These are phyloP conservation scores for Candida pseudoviswanathii DNA, from an alignment of 1,139 yeast species.

Conservation along the genomic window DNA sequence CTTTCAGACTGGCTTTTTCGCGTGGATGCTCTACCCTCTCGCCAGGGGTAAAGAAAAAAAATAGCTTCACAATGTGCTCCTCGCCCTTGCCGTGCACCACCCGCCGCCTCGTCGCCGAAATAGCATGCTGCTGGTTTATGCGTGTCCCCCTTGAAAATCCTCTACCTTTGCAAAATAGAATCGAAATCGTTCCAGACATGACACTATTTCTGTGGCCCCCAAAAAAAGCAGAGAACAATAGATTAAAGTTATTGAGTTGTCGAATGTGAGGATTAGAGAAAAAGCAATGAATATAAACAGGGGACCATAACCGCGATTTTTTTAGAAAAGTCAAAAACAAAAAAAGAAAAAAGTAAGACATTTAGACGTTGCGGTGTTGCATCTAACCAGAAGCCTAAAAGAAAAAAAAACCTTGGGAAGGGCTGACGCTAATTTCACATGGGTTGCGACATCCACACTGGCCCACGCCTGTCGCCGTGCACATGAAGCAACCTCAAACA, in stretches of 20 bases:
- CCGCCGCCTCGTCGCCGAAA: neutral
- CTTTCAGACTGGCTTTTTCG: neutral
- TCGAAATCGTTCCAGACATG: neutral
- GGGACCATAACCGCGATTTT: neutral
- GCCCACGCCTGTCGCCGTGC: no score
- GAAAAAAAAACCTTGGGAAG: neutral
- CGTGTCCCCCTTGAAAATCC: conserved; percentile 1
- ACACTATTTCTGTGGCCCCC: no score
- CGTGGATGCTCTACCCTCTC: neutral
- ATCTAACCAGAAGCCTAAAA: neutral
- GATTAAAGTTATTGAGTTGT: neutral
- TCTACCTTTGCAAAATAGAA: no score
- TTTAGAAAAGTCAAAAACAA: neutral
- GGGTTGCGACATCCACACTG: no score
- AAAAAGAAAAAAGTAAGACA: neutral
- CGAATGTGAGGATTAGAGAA: neutral
- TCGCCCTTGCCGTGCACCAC: neutral
- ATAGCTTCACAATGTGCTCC: neutral
- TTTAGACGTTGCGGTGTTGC: neutral
- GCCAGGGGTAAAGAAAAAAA: neutral
- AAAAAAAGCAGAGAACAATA: neutral
- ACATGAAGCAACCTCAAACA: no score
- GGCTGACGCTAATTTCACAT: neutral
- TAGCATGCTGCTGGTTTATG: neutral
- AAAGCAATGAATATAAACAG: neutral